These are phyloP conservation scores for Pythium phragmitis DNA, from an alignment of 352 stramenopile genomes.

Conservation along the genomic window DNA sequence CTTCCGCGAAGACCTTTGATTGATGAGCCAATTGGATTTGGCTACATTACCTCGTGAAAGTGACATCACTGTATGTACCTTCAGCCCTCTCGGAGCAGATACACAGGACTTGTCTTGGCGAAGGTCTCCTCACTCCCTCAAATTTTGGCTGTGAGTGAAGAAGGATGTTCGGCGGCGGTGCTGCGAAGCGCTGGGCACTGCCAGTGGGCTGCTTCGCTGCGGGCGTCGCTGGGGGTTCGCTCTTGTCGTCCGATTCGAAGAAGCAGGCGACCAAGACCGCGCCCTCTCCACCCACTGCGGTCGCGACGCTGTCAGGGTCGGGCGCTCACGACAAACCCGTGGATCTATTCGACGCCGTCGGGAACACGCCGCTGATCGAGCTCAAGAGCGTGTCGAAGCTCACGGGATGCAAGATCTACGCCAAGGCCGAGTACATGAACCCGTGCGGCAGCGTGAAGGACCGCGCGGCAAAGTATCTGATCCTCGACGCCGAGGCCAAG, in stretches of 20 bases:
- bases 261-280: background rate
- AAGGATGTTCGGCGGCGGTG: background rate
- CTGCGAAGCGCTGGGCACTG: slow-evolving; percentile 24
- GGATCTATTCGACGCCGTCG: slow-evolving; percentile 62
- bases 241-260: slow-evolving; percentile 14
- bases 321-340: slow-evolving; percentile 39
- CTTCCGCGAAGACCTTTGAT: slow-evolving; percentile 66
- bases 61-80: background rate
- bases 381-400: slow-evolving; percentile 63
- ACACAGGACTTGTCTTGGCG: background rate
- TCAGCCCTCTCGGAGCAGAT: background rate
- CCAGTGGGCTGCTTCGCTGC: slow-evolving; percentile 28
- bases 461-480: slow-evolving; percentile 91
- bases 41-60: slow-evolving; percentile 6
- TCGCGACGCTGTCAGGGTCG: background rate
- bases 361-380: slow-evolving; percentile 76
- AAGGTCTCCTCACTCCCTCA: background rate
- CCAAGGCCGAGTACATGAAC: slow-evolving; percentile 88
- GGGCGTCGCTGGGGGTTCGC: slow-evolving; percentile 26
- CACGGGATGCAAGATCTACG: slow-evolving; percentile 75
- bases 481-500: slow-evolving; percentile 87
- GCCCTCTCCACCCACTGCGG: background rate
- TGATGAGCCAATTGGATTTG: slow-evolving; percentile 6
- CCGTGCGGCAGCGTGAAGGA: slow-evolving; percentile 94
- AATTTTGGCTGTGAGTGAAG: too few species aligned